These are phyloP conservation scores for Monosporascus ibericus DNA, from an alignment of 2,329 filamentous ascomycete genomes.

Conservation along the genomic window DNA sequence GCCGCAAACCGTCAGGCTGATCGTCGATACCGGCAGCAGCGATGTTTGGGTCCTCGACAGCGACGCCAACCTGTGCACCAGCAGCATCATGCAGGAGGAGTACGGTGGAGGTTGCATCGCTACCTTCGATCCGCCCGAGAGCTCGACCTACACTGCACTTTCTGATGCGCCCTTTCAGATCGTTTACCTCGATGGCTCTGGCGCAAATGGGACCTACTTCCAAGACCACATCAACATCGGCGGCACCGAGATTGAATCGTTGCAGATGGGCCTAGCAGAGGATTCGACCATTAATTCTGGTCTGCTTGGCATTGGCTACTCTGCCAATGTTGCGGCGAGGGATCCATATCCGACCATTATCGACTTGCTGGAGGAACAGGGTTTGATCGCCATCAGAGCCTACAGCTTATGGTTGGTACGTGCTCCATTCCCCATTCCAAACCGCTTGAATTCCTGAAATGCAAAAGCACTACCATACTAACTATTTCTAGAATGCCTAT, in stretches of 20 bases:
- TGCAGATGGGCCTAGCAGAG: constrained; percentile 51
- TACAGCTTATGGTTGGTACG: constrained; percentile 61
- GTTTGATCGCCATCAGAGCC: constrained; percentile 54
- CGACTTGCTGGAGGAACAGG: constrained; percentile 56
- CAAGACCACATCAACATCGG: constrained; percentile 49
- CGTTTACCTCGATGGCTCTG: constrained; percentile 52
- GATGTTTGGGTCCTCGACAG: constrained; percentile 52
- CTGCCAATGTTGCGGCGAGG: constrained; percentile 39
- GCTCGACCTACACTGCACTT: constrained; percentile 42
- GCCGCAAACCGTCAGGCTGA: constrained; percentile 45
- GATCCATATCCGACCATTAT: constrained; percentile 53
- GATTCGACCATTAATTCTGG: constrained; percentile 45
- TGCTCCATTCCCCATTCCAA: constrained; percentile 3
- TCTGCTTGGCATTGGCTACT: constrained; percentile 54
- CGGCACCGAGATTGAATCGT: constrained; percentile 38
- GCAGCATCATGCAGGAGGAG: constrained; percentile 24
- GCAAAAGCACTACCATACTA: neutral
- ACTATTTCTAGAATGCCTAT: constrained; percentile 34
- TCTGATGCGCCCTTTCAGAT: constrained; percentile 47
- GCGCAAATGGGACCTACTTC: constrained; percentile 51
- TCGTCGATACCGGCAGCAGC: constrained; percentile 58
- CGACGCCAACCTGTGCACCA: constrained; percentile 34
- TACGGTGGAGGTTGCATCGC: constrained; percentile 31
- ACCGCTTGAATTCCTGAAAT: neutral
- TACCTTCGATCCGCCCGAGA: constrained; percentile 39